These are phyloP conservation scores for Aphanomyces cochlioides DNA, from an alignment of 352 stramenopile species.

Conservation along the genomic window DNA sequence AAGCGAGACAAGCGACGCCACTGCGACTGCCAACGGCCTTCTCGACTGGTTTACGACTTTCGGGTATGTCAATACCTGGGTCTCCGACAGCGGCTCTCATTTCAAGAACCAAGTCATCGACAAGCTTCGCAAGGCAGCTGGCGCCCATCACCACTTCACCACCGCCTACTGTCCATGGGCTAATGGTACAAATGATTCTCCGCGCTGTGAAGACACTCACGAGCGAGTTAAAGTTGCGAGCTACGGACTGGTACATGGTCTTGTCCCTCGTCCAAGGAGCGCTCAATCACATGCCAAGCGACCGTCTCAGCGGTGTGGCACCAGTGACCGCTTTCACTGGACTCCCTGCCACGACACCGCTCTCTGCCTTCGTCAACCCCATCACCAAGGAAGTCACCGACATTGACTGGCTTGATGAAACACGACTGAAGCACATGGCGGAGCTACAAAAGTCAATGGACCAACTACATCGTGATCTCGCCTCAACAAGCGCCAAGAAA, in stretches of 20 bases:
- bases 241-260: neutral
- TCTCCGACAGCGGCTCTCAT: constrained; percentile 35
- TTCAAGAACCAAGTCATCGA: constrained; percentile 38
- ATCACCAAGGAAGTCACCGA: constrained; percentile 20
- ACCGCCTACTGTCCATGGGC: constrained; percentile 37
- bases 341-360: constrained; percentile 2
- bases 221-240: constrained; percentile 10
- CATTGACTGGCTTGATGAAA: constrained; percentile 7
- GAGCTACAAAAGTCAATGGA: neutral
- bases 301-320: constrained; percentile 10
- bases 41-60: constrained; percentile 39
- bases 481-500: neutral
- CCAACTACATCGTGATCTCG: neutral
- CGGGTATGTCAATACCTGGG: constrained; percentile 33
- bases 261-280: constrained; percentile 15
- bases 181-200: constrained; percentile 38
- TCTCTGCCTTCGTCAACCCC: constrained; percentile 22
- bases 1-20: neutral
- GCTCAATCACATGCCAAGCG: constrained; percentile 21
- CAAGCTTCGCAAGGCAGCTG: constrained; percentile 21
- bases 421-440: constrained; percentile 11
- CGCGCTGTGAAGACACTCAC: constrained; percentile 13
- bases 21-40: neutral
- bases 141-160: constrained; percentile 34
- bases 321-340: constrained; percentile 22